These are phyloP conservation scores for Exsudoporus frostii DNA, from an alignment of 768 basidiomycete genomes.

Conservation along the genomic window DNA sequence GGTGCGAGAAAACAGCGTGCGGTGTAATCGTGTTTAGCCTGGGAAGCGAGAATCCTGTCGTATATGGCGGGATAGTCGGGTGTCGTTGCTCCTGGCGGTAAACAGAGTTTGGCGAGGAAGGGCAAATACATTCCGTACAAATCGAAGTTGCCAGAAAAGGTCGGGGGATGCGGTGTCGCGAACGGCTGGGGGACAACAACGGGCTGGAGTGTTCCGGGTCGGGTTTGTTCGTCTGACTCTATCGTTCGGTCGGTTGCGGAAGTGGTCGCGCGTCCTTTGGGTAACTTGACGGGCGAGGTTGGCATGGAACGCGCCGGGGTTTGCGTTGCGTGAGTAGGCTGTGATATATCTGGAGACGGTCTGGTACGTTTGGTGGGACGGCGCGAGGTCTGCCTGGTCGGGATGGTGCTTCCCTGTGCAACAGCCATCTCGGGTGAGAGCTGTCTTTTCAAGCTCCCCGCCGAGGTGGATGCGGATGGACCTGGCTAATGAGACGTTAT, in stretches of 20 bases:
- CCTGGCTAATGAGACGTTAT: slow-evolving; percentile 1
- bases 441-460: slow-evolving; percentile 21
- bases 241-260: neutral
- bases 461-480: slow-evolving; percentile 15
- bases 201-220: slow-evolving; percentile 7
- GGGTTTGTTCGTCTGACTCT: neutral
- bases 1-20: slow-evolving; percentile 29
- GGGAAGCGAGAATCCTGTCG: slow-evolving; percentile 36
- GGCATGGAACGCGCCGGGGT: neutral
- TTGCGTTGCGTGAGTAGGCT: slow-evolving; percentile 10
- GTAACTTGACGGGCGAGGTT: slow-evolving; percentile 7
- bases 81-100: slow-evolving; percentile 24
- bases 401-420: neutral
- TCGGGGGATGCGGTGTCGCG: slow-evolving; percentile 5
- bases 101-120: slow-evolving; percentile 33
- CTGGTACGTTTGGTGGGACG: slow-evolving; percentile 20
- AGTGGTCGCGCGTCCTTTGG: slow-evolving; percentile 2
- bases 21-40: slow-evolving; percentile 37
- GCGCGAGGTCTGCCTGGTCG: slow-evolving; percentile 2
- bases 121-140: slow-evolving; percentile 39
- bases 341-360: slow-evolving; percentile 6
- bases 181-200: slow-evolving; percentile 2
- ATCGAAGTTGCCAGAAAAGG: slow-evolving; percentile 37
- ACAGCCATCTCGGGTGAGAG: slow-evolving; percentile 17
- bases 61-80: slow-evolving; percentile 33